These are phyloP conservation scores for Xylaria sp. DNA, from an alignment of 2,329 filamentous ascomycete genomes.

Conservation along the genomic window DNA sequence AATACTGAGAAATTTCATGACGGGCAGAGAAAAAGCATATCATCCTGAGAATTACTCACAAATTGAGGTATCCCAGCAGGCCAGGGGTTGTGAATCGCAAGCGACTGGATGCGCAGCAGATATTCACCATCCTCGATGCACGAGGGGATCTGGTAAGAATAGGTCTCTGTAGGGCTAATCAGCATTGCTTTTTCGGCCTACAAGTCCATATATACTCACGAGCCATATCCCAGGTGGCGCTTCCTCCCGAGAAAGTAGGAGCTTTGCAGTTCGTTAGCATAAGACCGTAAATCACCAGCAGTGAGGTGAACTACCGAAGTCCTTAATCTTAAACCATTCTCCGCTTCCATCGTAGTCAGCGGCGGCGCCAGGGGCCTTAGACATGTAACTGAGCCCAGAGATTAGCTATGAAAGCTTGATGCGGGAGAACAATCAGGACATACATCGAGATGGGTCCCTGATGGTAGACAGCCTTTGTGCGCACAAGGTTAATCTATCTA, in stretches of 20 bases:
- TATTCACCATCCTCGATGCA: conserved; percentile 68
- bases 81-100: conserved; percentile 68
- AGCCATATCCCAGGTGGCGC: conserved; percentile 50
- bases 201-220: conserved; percentile 42
- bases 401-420: neutral
- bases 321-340: conserved; percentile 57
- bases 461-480: conserved; percentile 54
- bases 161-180: conserved; percentile 43
- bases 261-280: conserved; percentile 38
- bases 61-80: conserved; percentile 59
- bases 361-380: conserved; percentile 53
- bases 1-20: neutral
- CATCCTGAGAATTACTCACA: conserved; percentile 4
- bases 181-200: conserved; percentile 8
- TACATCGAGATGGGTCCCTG: conserved; percentile 56
- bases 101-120: conserved; percentile 68
- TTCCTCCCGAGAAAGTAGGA: conserved; percentile 51
- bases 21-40: neutral
- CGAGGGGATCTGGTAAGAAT: conserved; percentile 59
- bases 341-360: conserved; percentile 54
- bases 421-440: neutral
- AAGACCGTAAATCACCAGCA: neutral
- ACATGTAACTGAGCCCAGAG: conserved; percentile 51
- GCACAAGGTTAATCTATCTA: neutral
- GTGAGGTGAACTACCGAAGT: conserved; percentile 46